Conservation (phyloP, 164 flowering plant genomes). For the Macadamia tetraphylla region DNA sequence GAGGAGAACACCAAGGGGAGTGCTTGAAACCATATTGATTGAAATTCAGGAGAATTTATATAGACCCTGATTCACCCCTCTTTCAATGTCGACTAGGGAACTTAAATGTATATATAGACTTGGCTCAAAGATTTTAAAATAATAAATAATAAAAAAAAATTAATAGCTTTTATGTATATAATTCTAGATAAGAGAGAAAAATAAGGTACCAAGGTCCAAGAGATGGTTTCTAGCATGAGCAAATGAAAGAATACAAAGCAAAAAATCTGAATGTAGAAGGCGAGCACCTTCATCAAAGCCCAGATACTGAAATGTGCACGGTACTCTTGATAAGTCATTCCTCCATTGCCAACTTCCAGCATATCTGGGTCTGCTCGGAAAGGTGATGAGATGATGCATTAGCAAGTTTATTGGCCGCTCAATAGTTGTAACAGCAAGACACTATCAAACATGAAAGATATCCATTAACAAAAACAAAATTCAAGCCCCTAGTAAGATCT, state of each 20-base stretch:
- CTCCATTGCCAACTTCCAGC: conserved; percentile 99
- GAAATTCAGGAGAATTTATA: too few species aligned
- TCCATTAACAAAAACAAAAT: neutral
- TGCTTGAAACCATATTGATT: too few species aligned
- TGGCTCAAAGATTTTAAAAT: too few species aligned
- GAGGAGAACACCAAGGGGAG: too few species aligned
- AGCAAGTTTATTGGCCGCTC: neutral
- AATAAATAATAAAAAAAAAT: too few species aligned
- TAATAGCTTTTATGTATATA: neutral
- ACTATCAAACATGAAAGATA: neutral
- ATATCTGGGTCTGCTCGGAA: conserved; percentile 79
- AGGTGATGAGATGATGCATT: neutral
- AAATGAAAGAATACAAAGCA: neutral
- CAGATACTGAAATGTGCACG: conserved; percentile 94
- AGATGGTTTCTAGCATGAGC: too few species aligned
- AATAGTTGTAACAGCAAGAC: neutral
- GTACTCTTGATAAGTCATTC: conserved; percentile 84
- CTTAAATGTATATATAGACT: too few species aligned
- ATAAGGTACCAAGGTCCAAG: neutral
- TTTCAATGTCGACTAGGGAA: too few species aligned
- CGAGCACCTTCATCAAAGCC: conserved; percentile 92
- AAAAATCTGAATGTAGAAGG: neutral
- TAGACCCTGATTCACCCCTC: too few species aligned
- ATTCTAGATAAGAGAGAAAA: neutral
- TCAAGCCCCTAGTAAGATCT: neutral